Base-by-base conservation (phyloP, 768 basidiomycete genomes). In the Ramaria sp. region DNA sequence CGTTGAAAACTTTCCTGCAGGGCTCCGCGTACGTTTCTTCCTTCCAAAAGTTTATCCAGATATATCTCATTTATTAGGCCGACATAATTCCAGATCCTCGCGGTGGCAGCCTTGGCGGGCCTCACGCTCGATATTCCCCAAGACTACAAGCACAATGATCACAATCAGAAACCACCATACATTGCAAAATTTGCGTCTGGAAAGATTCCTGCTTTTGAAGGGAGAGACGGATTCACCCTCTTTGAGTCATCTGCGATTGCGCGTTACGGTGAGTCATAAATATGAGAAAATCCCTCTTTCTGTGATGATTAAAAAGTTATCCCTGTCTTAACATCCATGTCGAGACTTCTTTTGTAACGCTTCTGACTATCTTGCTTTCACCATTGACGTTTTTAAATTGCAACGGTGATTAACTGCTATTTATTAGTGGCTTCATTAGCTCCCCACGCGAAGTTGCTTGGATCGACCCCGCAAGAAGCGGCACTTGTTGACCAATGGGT, bases 401-500 rank as follows among this genome's bases (percentile, higher is more conserved):
- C n/a, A n/a, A n/a, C n/a, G n/a, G n/a, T n/a, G n/a, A n/a, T n/a
- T n/a, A n/a, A n/a, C n/a, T n/a, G n/a, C n/a, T n/a, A n/a, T n/a
- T n/a, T n/a, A n/a, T n/a, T 62, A 97, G 93, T 96, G 59, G 85
- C 89, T 48, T 59, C 71, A 32, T 75, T 86, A 50, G 78, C 84
- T 9, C 82, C 89, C 65, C 89, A 92, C 69, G 76, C 82, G 55
- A 81, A 76, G 44, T 81, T 99, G 43, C 74, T 93, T 30, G 89
- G 92, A 48, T 64, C 74, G 45, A 73, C 75, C 51, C 51, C 64
- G 42, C 74, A 88, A 65, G 85, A 89, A 25, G 70, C 76, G 27
- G 93, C 91, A 28, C 71, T 83, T 50, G 71, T 97, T 55, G 82
- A 90, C 61, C 89, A 95, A 67, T 99, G 92, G 92, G 64, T 76